Evolutionary conservation across 768 basidiomycete genomes (phyloP).

Genomic region (Calocera viscosa): DNA sequence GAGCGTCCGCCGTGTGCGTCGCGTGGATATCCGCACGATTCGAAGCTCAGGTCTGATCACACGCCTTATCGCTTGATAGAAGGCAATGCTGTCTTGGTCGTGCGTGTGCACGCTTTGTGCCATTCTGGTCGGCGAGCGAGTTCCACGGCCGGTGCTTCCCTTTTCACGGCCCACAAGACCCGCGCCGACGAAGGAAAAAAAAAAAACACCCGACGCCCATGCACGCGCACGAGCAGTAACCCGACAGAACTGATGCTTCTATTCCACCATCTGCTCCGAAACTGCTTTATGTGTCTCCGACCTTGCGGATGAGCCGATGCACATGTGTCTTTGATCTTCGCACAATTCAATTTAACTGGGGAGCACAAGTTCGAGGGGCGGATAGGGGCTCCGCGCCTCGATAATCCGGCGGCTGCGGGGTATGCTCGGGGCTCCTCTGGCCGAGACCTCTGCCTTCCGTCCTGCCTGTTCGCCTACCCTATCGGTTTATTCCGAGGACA

Average conservation of each 20-base stretch:
- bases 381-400: background rate
- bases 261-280: no score
- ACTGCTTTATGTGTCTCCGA: no score
- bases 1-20: background rate
- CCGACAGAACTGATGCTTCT: no score
- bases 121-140: background rate
- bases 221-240: no score
- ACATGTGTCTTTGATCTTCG: background rate
- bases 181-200: no score
- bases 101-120: background rate
- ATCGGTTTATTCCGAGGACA: background rate
- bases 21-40: background rate
- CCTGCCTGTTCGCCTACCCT: background rate
- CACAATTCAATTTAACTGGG: background rate
- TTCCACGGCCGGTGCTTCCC: slow-evolving; percentile 1
- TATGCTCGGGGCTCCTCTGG: background rate
- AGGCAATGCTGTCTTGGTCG: background rate
- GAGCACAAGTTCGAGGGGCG: background rate
- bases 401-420: background rate
- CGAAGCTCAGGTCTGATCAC: background rate
- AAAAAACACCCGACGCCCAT: no score
- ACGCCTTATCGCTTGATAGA: slow-evolving; percentile 4
- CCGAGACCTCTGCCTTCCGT: background rate
- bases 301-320: no score
- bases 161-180: no score